Evolutionary conservation across 202 grass and related monocot genomes (phyloP), one percentile per base, ranked within the genome.

Genomic region (Alloteropsis angusta): DNA sequence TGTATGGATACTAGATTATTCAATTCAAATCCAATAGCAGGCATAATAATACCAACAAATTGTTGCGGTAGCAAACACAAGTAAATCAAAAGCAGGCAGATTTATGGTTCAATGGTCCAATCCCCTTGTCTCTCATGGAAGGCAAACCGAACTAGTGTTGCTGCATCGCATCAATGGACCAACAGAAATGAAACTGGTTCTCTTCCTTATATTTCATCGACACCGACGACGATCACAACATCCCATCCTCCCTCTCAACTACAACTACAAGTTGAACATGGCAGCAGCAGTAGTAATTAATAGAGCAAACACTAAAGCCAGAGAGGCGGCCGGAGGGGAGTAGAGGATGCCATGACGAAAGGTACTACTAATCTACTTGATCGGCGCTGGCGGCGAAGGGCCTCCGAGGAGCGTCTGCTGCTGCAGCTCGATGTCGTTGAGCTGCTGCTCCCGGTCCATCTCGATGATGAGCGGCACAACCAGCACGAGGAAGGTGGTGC

Each of bases 391-490:
- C 15, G 74, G 17, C 44, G 81, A n/a, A 19, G 73, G 26, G 9
- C 52, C 9, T 17, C 93, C 93, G 38, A 97, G 93, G 46, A 97
- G 90, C 38, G 84, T 54, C 7, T 88, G 78, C 82, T 97, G 84
- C 70, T 93, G 88, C 75, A 97, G 71, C 82, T 97, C 93, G 47
- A 97, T 49, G 18, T 93, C 90, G 82, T 83, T 93, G 74, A 97
- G 57, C 86, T 93, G 86, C 79, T 91, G 88, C 74, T 93, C 93
- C 26, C 89, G 91, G 52, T 94, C 94, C 91, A 97, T 92, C 88
- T 92, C 89, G 78, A 94, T 91, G 82, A 97, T 92, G 52, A 97
- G 88, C 26, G 94, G 91, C 49, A 97, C 89, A 7, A 88, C 87
- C 9, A 97, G 85, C 25, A 97, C 82, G 13, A 94, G 85, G 80